Percentiles rank a stretch among this genome's conserved stretches.
Conservation (phyloP, 208 protist species). For the Naegleria gruberi region DNA sequence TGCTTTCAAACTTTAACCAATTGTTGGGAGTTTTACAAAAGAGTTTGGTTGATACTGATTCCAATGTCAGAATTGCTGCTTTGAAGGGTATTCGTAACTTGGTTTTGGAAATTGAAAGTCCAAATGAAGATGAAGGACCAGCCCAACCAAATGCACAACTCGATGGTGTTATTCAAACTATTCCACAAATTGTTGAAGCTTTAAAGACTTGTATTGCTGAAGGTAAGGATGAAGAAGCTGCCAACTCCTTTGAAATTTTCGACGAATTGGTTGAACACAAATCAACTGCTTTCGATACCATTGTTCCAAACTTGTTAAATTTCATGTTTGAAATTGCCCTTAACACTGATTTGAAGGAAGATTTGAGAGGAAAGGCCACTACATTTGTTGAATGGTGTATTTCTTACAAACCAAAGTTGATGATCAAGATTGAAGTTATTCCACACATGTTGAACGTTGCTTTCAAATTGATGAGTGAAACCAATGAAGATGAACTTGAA, state of each 20-base stretch:
- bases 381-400: slow-evolving; percentile 29
- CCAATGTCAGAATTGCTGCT: neutral
- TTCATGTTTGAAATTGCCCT: slow-evolving; percentile 29
- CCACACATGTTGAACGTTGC: neutral
- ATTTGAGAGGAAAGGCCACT: slow-evolving; percentile 3
- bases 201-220: slow-evolving; percentile 31
- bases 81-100: neutral
- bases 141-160: neutral
- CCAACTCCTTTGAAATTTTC: slow-evolving; percentile 33
- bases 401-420: slow-evolving; percentile 16
- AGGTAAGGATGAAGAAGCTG: slow-evolving; percentile 22
- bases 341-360: neutral
- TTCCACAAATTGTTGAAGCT: slow-evolving; percentile 29
- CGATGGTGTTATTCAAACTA: neutral
- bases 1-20: neutral
- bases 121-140: neutral
- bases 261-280: slow-evolving; percentile 35
- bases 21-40: neutral
- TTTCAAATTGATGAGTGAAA: neutral
- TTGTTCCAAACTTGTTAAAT: slow-evolving; percentile 20
- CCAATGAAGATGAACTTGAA: neutral
- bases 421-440: neutral
- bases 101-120: neutral
- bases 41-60: slow-evolving; percentile 17
- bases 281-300: neutral